Evolutionary conservation across 1,284 basidiomycete genomes (phyloP).

Genomic region (Ganoderma meredithae): DNA sequence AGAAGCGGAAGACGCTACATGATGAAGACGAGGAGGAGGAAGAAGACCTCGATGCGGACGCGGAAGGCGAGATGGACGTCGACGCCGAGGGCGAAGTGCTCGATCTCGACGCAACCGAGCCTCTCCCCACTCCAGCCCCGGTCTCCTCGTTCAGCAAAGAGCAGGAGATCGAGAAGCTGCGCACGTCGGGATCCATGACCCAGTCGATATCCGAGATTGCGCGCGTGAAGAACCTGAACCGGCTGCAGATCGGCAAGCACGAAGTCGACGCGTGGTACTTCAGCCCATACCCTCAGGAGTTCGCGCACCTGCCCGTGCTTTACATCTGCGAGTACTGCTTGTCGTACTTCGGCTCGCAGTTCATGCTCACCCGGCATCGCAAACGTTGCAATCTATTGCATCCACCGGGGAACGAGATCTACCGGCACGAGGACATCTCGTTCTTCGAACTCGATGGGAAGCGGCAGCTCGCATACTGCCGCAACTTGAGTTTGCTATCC

Average conservation of each 20-base stretch:
- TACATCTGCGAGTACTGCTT: conserved; percentile 99
- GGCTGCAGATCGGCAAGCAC: conserved; percentile 94
- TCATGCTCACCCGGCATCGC: conserved; percentile 92
- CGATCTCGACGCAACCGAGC: conserved; percentile 46
- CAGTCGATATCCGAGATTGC: conserved; percentile 98
- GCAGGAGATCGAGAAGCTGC: conserved; percentile 98
- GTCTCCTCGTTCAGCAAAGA: conserved; percentile 86
- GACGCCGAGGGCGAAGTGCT: conserved; percentile 59
- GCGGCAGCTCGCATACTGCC: conserved; percentile 95
- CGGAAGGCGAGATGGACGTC: conserved; percentile 60
- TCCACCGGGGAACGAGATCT: conserved; percentile 99
- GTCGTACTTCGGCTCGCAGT: conserved; percentile 85
- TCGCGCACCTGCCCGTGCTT: conserved; percentile 92
- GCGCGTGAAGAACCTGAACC: conserved; percentile 98
- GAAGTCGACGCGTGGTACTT: conserved; percentile 99
- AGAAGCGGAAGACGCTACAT: conserved; percentile 68
- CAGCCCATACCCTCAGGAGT: conserved; percentile 98
- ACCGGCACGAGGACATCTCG: conserved; percentile 94
- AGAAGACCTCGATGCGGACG: conserved; percentile 65
- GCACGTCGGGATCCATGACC: conserved; percentile 98
- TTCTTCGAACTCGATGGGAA: conserved; percentile 99
- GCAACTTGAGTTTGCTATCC: conserved; percentile 94
- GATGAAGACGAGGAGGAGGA: conserved; percentile 69
- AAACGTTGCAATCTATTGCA: conserved; percentile 92
- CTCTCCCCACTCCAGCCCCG: conserved; percentile 52